Percentiles rank a stretch among this genome's conserved stretches.
Evolutionary conservation across 257 asterid genomes (phyloP).

Genomic region (Plectranthus barbatus): DNA sequence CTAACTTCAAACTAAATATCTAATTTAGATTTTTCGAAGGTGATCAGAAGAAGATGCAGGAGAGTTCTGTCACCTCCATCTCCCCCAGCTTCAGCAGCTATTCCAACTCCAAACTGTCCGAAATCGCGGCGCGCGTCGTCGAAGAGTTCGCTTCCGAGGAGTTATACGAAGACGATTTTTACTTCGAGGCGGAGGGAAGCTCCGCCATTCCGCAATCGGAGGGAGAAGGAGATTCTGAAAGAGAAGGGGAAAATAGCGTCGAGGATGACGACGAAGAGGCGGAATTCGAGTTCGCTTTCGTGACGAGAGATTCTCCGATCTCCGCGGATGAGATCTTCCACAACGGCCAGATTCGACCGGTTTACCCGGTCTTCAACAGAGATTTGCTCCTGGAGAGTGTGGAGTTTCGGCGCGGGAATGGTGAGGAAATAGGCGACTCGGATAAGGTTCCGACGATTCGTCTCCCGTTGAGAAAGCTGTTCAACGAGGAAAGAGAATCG

Average conservation of each 20-base stretch:
- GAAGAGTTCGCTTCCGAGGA: constrained; percentile 30
- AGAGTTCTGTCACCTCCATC: constrained; percentile 13
- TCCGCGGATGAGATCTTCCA: constrained; percentile 60
- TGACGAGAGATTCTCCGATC: constrained; percentile 28
- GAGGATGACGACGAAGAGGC: constrained; percentile 20
- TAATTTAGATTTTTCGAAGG: not conserved
- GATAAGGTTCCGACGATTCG: constrained; percentile 23
- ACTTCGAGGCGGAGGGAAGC: constrained; percentile 11
- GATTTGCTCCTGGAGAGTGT: constrained; percentile 14
- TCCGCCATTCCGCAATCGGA: not conserved
- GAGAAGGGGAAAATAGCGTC: not conserved
- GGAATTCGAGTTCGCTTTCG: constrained; percentile 38
- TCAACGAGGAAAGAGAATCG: constrained; percentile 37
- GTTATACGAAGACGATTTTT: constrained; percentile 19
- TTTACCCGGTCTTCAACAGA: constrained; percentile 43
- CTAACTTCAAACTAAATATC: not conserved
- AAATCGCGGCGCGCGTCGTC: constrained; percentile 43
- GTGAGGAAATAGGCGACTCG: not conserved
- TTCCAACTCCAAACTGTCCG: constrained; percentile 24
- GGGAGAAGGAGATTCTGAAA: not conserved
- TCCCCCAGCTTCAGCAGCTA: constrained; percentile 50
- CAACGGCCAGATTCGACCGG: constrained; percentile 67
- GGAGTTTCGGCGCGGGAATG: not conserved
- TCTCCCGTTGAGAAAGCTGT: constrained; percentile 43
- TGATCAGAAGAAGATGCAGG: constrained; percentile 20